Conservation (phyloP, 2,329 filamentous ascomycete species). For the Penicillium sp. region DNA sequence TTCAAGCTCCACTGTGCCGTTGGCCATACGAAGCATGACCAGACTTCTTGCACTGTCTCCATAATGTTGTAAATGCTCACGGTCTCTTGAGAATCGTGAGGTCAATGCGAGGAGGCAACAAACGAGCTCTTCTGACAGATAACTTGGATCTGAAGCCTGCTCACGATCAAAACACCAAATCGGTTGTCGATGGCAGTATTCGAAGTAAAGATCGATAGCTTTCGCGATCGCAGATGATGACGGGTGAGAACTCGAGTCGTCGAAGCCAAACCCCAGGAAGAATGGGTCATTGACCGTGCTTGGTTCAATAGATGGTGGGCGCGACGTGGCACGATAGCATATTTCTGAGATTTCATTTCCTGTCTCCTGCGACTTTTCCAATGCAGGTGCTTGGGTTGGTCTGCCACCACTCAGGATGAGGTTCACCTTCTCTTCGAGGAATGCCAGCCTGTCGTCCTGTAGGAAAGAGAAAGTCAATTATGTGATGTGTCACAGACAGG, state of each 20-base stretch:
- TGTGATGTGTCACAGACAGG: background rate
- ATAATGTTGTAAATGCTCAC: slow-evolving; percentile 32
- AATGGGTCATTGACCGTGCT: slow-evolving; percentile 19
- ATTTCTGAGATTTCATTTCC: slow-evolving; percentile 11
- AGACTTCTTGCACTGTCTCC: slow-evolving; percentile 36
- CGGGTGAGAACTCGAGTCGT: slow-evolving; percentile 22
- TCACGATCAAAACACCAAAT: slow-evolving; percentile 37
- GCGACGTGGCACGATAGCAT: slow-evolving; percentile 14
- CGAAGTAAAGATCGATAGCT: slow-evolving; percentile 33
- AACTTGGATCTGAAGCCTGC: slow-evolving; percentile 27
- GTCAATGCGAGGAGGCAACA: slow-evolving; percentile 35
- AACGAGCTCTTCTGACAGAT: slow-evolving; percentile 31
- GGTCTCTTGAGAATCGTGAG: slow-evolving; percentile 29
- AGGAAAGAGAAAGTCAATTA: slow-evolving; percentile 1
- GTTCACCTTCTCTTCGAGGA: slow-evolving; percentile 53
- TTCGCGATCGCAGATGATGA: slow-evolving; percentile 22
- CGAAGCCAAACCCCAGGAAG: slow-evolving; percentile 20
- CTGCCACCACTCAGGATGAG: slow-evolving; percentile 47
- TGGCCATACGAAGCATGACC: slow-evolving; percentile 51
- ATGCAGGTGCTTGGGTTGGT: slow-evolving; percentile 15
- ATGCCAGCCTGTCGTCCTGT: slow-evolving; percentile 51
- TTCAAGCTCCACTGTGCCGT: slow-evolving; percentile 48
- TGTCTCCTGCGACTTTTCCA: slow-evolving; percentile 4
- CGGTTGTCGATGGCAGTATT: slow-evolving; percentile 37
- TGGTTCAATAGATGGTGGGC: slow-evolving; percentile 18